Evolutionary conservation across 1,284 basidiomycete genomes (phyloP).

Genomic region (Trichosporon sp.): DNA sequence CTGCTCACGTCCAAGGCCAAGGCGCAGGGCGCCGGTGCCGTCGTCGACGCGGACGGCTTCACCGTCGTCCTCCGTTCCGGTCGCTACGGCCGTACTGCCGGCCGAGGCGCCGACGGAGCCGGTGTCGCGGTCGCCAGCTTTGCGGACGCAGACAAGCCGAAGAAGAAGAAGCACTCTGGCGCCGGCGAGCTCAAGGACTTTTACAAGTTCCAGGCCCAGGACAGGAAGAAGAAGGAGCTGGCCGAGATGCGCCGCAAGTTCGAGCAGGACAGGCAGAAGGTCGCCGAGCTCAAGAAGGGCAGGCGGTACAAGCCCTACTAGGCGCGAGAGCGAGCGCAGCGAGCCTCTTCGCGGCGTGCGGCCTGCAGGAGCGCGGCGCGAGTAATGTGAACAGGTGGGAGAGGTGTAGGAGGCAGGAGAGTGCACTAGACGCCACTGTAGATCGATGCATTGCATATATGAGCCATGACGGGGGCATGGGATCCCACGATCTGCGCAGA

Average conservation of each 20-base stretch:
- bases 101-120: constrained; percentile 71
- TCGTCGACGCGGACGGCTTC: constrained; percentile 90
- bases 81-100: constrained; percentile 79
- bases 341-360: neutral
- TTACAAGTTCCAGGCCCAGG: constrained; percentile 84
- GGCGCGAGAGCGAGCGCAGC: constrained; percentile 4
- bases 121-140: constrained; percentile 72
- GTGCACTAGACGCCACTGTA: neutral
- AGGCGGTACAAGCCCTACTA: constrained; percentile 83
- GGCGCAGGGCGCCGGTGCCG: constrained; percentile 65
- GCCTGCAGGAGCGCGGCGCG: too few species aligned
- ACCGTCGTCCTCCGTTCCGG: constrained; percentile 85
- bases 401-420: too few species aligned
- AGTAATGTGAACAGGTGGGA: too few species aligned
- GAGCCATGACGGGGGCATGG: neutral
- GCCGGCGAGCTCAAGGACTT: constrained; percentile 66
- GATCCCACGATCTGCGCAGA: neutral
- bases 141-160: constrained; percentile 46
- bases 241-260: constrained; percentile 77
- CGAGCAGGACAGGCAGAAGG: constrained; percentile 82
- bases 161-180: constrained; percentile 70
- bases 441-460: constrained; percentile 19
- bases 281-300: constrained; percentile 76
- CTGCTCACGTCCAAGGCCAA: constrained; percentile 58
- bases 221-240: constrained; percentile 78